Conservation (phyloP, 208 protist genomes). For the Zelonia costaricensis region DNA sequence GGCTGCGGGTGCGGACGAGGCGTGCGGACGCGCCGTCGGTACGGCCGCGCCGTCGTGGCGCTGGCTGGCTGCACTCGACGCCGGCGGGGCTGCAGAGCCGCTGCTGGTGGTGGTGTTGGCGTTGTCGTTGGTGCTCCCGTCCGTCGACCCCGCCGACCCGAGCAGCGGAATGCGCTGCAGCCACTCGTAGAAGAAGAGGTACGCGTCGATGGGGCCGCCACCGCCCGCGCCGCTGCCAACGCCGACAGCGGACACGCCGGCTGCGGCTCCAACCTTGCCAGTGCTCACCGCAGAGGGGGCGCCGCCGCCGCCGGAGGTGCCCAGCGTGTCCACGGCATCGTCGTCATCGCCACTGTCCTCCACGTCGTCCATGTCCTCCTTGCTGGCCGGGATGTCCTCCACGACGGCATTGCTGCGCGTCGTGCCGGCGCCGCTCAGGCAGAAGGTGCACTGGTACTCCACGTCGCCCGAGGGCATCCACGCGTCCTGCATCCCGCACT, state of each 20-base stretch:
- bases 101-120: no score
- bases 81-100: constrained; percentile 1
- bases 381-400: constrained; percentile 32
- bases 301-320: constrained; percentile 8
- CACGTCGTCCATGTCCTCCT: constrained; percentile 31
- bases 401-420: constrained; percentile 63
- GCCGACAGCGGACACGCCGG: constrained; percentile 8
- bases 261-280: constrained; percentile 7
- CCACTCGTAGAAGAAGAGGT: constrained; percentile 74
- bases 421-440: constrained; percentile 53
- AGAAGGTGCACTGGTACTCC: constrained; percentile 70
- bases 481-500: constrained; percentile 72
- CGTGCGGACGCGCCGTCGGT: no score
- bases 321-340: constrained; percentile 15
- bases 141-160: background rate
- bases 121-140: no score
- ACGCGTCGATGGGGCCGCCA: constrained; percentile 41
- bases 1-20: background rate
- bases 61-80: no score
- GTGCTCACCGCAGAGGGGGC: background rate
- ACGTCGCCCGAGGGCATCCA: constrained; percentile 68
- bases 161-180: constrained; percentile 38
- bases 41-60: no score
- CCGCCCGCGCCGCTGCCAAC: constrained; percentile 9
- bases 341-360: constrained; percentile 25